Percentiles rank a stretch among this genome's conserved stretches.
Evolutionary conservation across 2,329 filamentous ascomycete genomes (phyloP).

Genomic region (Chlorencoelia australis): DNA sequence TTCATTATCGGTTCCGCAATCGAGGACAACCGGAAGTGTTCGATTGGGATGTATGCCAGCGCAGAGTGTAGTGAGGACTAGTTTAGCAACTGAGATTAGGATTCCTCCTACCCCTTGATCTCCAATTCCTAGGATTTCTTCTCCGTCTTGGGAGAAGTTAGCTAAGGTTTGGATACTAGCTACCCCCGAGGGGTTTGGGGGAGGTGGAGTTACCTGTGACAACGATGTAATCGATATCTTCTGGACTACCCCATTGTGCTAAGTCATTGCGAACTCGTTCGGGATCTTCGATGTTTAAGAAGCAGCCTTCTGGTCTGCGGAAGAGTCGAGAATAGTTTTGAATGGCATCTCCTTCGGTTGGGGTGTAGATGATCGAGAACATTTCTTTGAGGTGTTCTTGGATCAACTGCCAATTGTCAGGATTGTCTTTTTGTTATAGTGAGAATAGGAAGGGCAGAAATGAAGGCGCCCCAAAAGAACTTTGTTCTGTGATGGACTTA

Average conservation of each 20-base stretch:
- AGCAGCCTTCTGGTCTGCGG: conserved; percentile 69
- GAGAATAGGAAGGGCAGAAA: not conserved
- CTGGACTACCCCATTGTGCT: conserved; percentile 54
- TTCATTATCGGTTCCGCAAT: conserved; percentile 79
- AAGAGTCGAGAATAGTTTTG: conserved; percentile 75
- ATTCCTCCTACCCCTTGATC: conserved; percentile 83
- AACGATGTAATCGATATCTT: conserved; percentile 82
- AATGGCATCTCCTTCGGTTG: conserved; percentile 82
- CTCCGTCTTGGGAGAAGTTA: conserved; percentile 36
- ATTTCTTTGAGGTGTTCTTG: conserved; percentile 75
- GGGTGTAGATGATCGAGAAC: conserved; percentile 86
- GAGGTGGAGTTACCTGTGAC: conserved; percentile 56
- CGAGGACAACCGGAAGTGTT: conserved; percentile 70
- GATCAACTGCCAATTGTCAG: conserved; percentile 43
- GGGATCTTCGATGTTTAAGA: conserved; percentile 61
- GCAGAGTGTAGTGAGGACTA: conserved; percentile 73
- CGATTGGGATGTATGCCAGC: conserved; percentile 76
- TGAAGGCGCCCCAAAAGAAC: not conserved
- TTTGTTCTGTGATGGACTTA: no score
- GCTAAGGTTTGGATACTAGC: not conserved
- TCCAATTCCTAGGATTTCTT: conserved; percentile 76
- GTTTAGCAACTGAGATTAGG: conserved; percentile 74
- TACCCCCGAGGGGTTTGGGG: conserved; percentile 28
- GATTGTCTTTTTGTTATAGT: not conserved
- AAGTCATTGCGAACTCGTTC: conserved; percentile 57